These are phyloP conservation scores for Salix purpurea DNA, from an alignment of 345 rosid species.

Conservation along the genomic window DNA sequence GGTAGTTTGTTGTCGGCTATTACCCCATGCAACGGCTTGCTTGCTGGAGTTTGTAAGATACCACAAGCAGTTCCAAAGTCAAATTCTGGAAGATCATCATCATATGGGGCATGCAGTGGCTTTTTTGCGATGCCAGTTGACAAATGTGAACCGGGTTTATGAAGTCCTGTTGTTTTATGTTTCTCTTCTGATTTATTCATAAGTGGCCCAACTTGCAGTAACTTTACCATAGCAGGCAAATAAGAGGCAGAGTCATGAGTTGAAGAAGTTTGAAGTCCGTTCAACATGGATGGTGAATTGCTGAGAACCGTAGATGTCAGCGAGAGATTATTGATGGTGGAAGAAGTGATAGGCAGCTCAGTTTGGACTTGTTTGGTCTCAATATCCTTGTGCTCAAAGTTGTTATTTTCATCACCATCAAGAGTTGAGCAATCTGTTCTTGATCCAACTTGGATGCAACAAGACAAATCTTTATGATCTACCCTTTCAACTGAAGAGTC, in stretches of 20 bases:
- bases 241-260: neutral
- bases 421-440: neutral
- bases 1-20: constrained; percentile 13
- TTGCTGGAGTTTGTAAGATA: neutral
- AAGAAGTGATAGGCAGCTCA: constrained; percentile 1
- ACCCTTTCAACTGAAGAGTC: neutral
- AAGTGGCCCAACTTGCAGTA: constrained; percentile 13
- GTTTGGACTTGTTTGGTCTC: constrained; percentile 6
- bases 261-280: neutral
- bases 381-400: constrained; percentile 1
- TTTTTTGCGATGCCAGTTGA: neutral
- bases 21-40: neutral
- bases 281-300: neutral
- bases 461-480: constrained; percentile 1
- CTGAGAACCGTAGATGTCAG: constrained; percentile 7
- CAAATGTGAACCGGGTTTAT: neutral
- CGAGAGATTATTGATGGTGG: constrained; percentile 7
- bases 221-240: neutral
- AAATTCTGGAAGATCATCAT: constrained; percentile 25
- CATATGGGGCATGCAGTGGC: neutral
- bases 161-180: neutral
- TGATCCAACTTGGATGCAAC: constrained; percentile 6
- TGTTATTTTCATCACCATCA: neutral
- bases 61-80: constrained; percentile 18
- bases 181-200: neutral